These are phyloP conservation scores for Pyrrhoderma lamaoense DNA, from an alignment of 1,284 basidiomycete species.

Conservation along the genomic window DNA sequence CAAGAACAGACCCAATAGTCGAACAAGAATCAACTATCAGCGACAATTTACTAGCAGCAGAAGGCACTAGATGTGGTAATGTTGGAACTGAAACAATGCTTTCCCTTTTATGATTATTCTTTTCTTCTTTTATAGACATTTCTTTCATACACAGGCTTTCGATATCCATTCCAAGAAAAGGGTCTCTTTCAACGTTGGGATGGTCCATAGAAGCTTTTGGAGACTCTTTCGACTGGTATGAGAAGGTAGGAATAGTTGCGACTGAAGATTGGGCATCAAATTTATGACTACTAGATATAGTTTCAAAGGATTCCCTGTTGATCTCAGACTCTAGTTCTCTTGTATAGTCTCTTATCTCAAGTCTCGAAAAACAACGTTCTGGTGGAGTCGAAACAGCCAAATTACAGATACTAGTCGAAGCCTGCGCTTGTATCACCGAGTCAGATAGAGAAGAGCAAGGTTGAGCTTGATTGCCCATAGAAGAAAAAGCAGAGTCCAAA, in stretches of 20 bases:
- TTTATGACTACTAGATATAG: too few relatives aligned
- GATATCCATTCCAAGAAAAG: background rate
- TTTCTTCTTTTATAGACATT: too few relatives aligned
- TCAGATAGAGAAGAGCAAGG: background rate
- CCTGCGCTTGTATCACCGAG: background rate
- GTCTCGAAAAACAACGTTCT: background rate
- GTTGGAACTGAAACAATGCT: constrained; percentile 3
- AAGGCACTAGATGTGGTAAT: background rate
- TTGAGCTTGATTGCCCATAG: constrained; percentile 3
- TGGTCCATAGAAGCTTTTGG: too few relatives aligned
- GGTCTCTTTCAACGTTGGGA: background rate
- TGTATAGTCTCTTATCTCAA: background rate
- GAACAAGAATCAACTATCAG: constrained; percentile 13
- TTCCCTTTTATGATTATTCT: constrained; percentile 6
- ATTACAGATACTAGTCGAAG: background rate
- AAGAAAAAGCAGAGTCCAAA: constrained; percentile 7
- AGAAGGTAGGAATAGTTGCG: background rate
- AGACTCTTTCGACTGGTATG: background rate
- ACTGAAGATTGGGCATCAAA: background rate
- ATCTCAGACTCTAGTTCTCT: background rate
- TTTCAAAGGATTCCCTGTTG: background rate
- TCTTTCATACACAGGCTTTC: background rate
- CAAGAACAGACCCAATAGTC: constrained; percentile 13
- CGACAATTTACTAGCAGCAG: constrained; percentile 6
- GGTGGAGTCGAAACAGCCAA: background rate